Conservation (phyloP, 2,329 filamentous ascomycete genomes). For the Aschersonia sp. region DNA sequence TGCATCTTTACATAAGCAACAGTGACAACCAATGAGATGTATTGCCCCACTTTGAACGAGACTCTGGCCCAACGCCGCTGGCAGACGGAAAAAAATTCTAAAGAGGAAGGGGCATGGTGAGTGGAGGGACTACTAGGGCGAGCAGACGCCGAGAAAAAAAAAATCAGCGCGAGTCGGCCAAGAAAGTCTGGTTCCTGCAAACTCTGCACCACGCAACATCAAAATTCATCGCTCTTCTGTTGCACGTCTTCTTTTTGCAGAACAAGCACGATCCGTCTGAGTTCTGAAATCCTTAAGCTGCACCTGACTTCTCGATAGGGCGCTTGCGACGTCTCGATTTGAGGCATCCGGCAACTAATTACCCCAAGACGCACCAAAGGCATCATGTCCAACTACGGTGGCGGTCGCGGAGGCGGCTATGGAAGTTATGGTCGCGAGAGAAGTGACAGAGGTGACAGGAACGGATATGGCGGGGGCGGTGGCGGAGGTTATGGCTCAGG, state of each 20-base stretch:
- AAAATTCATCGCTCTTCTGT: constrained; percentile 5
- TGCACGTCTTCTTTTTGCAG: constrained; percentile 5
- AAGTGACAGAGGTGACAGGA: constrained; percentile 29
- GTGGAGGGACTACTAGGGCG: constrained; percentile 6
- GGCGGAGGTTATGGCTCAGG: constrained; percentile 20
- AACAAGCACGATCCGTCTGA: background rate
- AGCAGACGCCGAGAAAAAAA: constrained; percentile 6
- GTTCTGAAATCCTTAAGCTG: background rate
- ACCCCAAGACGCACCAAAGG: background rate
- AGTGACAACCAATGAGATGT: constrained; percentile 2
- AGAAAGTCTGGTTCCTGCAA: constrained; percentile 11
- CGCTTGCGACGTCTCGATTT: too few relatives aligned
- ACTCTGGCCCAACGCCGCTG: too few relatives aligned
- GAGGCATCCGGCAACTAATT: too few relatives aligned
- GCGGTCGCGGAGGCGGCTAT: constrained; percentile 17
- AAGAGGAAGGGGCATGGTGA: background rate
- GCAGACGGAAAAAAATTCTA: constrained; percentile 7
- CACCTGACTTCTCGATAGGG: too few relatives aligned
- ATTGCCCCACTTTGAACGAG: background rate
- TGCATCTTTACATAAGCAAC: background rate
- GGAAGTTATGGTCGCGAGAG: constrained; percentile 27
- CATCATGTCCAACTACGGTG: constrained; percentile 31
- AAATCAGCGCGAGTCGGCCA: constrained; percentile 4
- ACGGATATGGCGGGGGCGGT: constrained; percentile 22
- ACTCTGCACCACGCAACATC: constrained; percentile 5